Percentiles rank a stretch among this genome's conserved stretches.
phyloP scores from a whole-genome alignment of 2,329 filamentous ascomycete species.

The Paraphaeosphaeria minitans region DNA sequence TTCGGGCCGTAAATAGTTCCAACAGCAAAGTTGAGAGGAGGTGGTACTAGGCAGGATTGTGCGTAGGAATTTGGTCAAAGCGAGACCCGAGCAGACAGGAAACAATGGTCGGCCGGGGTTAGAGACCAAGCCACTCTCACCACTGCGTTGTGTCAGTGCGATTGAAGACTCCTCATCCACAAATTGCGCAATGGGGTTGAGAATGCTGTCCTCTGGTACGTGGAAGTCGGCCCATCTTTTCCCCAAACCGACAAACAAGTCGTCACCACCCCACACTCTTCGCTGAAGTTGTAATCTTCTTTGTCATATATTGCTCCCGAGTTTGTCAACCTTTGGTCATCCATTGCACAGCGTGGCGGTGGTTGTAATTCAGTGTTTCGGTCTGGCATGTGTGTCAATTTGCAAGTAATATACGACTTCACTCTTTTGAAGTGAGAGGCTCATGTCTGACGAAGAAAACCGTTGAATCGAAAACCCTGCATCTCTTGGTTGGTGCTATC shows the following conservation, averaged over 20 bases:
- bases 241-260: background rate
- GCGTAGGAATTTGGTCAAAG: background rate
- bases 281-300: background rate
- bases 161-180: background rate
- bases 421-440: background rate
- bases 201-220: background rate
- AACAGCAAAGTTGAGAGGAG: background rate
- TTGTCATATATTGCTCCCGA: background rate
- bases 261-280: background rate
- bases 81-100: background rate
- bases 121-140: background rate
- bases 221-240: background rate
- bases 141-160: background rate
- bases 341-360: background rate
- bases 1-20: background rate
- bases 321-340: background rate
- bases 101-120: background rate
- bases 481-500: background rate
- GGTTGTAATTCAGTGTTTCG: background rate
- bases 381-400: background rate
- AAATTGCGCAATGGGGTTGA: too few species aligned
- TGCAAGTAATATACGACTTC: background rate
- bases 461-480: background rate
- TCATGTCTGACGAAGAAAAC: background rate
- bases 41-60: background rate